These are phyloP conservation scores for Xylogone sp. DNA, from an alignment of 2,329 filamentous ascomycete genomes.

Conservation along the genomic window DNA sequence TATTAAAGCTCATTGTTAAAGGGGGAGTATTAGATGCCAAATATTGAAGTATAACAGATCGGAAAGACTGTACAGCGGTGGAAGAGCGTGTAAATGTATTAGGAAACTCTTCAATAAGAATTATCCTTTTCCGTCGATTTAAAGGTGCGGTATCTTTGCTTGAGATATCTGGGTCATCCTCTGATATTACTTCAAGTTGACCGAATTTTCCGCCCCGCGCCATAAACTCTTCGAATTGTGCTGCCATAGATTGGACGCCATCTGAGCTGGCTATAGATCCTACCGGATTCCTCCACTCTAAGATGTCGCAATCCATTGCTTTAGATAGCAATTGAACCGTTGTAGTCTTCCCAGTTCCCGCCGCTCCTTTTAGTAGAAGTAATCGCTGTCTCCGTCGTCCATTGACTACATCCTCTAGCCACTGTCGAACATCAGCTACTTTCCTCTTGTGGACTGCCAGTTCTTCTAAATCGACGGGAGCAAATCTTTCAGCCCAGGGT, in stretches of 20 bases:
- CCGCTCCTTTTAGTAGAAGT: constrained; percentile 82
- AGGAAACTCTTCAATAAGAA: constrained; percentile 79
- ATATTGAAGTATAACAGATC: constrained; percentile 70
- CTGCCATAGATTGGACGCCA: constrained; percentile 65
- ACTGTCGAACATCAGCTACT: constrained; percentile 76
- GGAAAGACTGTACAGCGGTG: constrained; percentile 63
- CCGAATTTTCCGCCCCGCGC: constrained; percentile 76
- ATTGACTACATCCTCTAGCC: constrained; percentile 72
- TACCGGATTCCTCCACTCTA: constrained; percentile 88
- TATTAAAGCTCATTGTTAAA: constrained; percentile 39
- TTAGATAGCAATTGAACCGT: constrained; percentile 75
- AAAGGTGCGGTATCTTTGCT: constrained; percentile 26
- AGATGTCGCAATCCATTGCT: constrained; percentile 70
- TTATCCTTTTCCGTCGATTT: constrained; percentile 46
- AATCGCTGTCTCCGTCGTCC: constrained; percentile 67
- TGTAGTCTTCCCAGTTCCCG: constrained; percentile 90
- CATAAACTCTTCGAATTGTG: constrained; percentile 91
- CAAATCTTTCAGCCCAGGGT: constrained; percentile 87
- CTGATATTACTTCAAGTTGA: constrained; percentile 52
- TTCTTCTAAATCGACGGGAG: constrained; percentile 71
- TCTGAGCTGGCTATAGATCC: constrained; percentile 53
- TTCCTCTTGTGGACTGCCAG: constrained; percentile 94
- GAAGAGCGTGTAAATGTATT: constrained; percentile 69
- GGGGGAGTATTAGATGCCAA: constrained; percentile 64
- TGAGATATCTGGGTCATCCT: constrained; percentile 18